Base-by-base conservation (phyloP, 768 basidiomycete genomes). In the Tricholoma matsutake region DNA sequence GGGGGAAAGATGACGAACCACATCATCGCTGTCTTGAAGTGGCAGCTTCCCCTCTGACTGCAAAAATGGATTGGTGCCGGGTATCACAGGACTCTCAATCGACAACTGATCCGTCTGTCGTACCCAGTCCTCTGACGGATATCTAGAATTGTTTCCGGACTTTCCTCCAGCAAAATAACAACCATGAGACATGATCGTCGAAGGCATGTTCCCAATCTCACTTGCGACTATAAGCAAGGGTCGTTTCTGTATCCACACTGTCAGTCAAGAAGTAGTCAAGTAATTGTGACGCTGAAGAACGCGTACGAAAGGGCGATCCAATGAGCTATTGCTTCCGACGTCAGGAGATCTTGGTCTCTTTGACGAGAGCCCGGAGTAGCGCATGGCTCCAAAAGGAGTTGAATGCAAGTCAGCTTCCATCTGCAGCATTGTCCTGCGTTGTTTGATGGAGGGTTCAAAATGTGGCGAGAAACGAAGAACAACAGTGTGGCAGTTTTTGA, bases 61-160 rank as follows among this genome's bases (percentile, higher is more conserved):
- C 29, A 54, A 10, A 32, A 45, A 43, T n/a, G 43, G 16, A 47
- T 45, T 47, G 14, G 55, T 31, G 11, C 47, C 68, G 47, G 68
- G 58, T 31, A 70, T 71, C 51, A 74, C 65, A 47, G 84, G 82
- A 63, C 84, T 84, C 57, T 82, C 81, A 20, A 92, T 87, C n/a
- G 81, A 79, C 62, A 92, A 79, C 52, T 81, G 86, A 57, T 83
- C 80, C 4, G 91, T 83, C 68, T 86, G 88, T 60, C 79, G 77
- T 10, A 92, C 89, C 91, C 89, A 92, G 67, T 92, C 89, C 60
- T 91, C 90, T 8, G 83, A 80, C 16, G 75, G 71, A 43, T 79
- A 74, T 28, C 78, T 71, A 65, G 80, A 78, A 64, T 73, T 76
- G 67, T 63, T 69, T 47, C 75, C 67, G 58, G 81, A 49, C 47